phyloP scores from a whole-genome alignment of 2,329 filamentous ascomycete species.

The Ceratocystis lukuohia region DNA sequence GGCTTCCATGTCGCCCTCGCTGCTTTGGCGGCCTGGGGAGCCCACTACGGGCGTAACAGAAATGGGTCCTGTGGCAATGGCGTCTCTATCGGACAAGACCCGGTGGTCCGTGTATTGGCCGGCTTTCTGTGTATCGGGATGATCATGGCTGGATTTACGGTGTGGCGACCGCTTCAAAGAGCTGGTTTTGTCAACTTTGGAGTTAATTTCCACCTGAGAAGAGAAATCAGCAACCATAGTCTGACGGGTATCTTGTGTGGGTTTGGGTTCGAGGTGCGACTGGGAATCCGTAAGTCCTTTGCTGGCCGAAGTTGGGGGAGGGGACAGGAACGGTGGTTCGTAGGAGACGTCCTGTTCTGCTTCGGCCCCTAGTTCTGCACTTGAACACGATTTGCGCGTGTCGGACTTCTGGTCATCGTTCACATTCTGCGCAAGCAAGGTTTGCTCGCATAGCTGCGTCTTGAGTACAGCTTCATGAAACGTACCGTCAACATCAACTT shows the following conservation, averaged over 20 bases:
- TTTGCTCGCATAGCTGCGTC: not conserved
- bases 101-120: not conserved
- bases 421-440: not conserved
- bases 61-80: not conserved
- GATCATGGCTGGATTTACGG: not conserved
- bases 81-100: not conserved
- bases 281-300: not conserved
- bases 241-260: not conserved
- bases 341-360: not conserved
- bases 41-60: not conserved
- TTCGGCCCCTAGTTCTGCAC: no score
- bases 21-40: not conserved
- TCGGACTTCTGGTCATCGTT: not conserved
- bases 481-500: not conserved
- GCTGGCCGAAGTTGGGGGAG: not conserved
- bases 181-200: not conserved
- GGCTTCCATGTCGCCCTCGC: not conserved
- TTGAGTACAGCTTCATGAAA: not conserved
- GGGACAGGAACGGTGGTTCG: not conserved
- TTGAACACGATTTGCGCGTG: not conserved
- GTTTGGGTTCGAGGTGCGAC: not conserved
- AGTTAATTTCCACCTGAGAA: conserved; percentile 8
- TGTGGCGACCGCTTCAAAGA: not conserved
- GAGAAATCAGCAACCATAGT: conserved; percentile 4
- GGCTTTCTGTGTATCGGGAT: not conserved